Conservation (phyloP, 2,329 filamentous ascomycete species). For the Aureobasidium pullulans region DNA sequence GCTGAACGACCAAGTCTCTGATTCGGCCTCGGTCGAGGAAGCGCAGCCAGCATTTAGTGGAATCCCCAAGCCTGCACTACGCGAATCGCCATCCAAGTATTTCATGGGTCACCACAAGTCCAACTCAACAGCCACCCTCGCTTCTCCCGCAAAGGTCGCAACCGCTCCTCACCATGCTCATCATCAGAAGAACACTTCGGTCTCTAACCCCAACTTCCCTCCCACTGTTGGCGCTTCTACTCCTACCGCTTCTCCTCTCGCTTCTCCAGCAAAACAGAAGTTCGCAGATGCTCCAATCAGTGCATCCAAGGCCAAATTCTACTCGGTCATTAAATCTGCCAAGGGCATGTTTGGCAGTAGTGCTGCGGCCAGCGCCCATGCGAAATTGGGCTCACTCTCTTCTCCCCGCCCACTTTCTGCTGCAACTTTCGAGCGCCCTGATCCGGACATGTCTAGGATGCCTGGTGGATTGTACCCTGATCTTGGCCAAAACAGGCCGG, state of each 20-base stretch:
- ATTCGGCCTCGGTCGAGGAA: neutral
- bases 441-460: constrained; percentile 21
- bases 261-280: constrained; percentile 46
- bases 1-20: neutral
- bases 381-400: constrained; percentile 46
- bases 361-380: constrained; percentile 50
- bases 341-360: constrained; percentile 79
- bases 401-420: constrained; percentile 7
- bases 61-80: neutral
- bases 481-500: neutral
- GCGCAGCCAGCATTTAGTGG: neutral
- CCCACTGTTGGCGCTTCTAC: constrained; percentile 22
- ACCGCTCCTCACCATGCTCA: constrained; percentile 29
- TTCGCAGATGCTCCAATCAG: constrained; percentile 72
- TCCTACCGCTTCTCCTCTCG: constrained; percentile 49
- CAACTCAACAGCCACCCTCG: constrained; percentile 28
- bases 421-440: constrained; percentile 1
- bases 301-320: constrained; percentile 86
- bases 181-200: constrained; percentile 51
- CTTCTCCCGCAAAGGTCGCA: constrained; percentile 39
- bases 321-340: constrained; percentile 81
- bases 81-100: constrained; percentile 6
- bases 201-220: constrained; percentile 33
- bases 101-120: constrained; percentile 26
- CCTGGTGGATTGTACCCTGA: constrained; percentile 27